Percentiles rank a stretch among this genome's conserved stretches.
Evolutionary conservation across 257 asterid species (phyloP).

Genomic region (Salvia splendens): DNA sequence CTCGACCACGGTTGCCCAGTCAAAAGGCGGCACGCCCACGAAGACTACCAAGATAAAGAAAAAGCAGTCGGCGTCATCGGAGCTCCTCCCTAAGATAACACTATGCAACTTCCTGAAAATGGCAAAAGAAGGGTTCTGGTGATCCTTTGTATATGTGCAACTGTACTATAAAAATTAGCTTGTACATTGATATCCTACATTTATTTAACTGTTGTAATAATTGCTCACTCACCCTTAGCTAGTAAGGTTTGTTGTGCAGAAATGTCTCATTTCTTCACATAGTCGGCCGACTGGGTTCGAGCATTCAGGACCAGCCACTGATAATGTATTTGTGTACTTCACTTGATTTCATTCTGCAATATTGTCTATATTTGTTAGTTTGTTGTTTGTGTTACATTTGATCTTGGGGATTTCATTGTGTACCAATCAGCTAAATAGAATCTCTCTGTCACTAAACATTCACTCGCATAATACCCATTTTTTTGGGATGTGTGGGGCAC

Average conservation of each 20-base stretch:
- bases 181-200: constrained; percentile 27
- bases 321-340: background rate
- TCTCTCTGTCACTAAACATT: no score
- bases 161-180: constrained; percentile 33
- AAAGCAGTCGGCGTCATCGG: constrained; percentile 53
- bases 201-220: constrained; percentile 37
- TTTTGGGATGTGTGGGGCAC: no score
- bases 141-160: constrained; percentile 30
- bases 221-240: constrained; percentile 24
- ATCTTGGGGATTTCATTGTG: no score
- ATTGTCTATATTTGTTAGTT: constrained; percentile 12
- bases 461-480: no score
- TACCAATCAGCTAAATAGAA: no score
- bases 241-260: constrained; percentile 39
- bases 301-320: constrained; percentile 4
- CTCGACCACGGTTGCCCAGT: constrained; percentile 57
- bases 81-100: constrained; percentile 65
- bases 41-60: constrained; percentile 69
- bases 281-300: background rate
- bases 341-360: constrained; percentile 2
- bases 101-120: constrained; percentile 84
- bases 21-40: constrained; percentile 45
- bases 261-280: constrained; percentile 44
- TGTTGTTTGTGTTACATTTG: no score
- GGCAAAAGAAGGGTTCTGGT: constrained; percentile 95